These are phyloP conservation scores for Fusarium decemcellulare DNA, from an alignment of 2,329 filamentous ascomycete genomes.

Conservation along the genomic window DNA sequence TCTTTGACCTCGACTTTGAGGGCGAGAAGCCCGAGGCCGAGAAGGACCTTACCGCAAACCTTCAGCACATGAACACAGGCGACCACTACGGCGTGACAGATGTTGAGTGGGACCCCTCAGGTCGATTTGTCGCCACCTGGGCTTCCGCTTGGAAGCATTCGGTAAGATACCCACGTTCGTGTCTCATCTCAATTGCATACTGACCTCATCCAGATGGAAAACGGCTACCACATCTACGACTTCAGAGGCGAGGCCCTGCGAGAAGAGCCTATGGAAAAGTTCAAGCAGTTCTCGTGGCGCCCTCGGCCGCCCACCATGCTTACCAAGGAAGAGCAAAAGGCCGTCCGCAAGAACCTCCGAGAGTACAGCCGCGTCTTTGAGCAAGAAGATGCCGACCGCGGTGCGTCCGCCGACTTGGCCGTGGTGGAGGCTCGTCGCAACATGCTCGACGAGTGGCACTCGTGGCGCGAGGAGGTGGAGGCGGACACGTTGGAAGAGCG, in stretches of 20 bases:
- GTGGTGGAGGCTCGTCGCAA: slow-evolving; percentile 90
- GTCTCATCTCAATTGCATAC: slow-evolving; percentile 37
- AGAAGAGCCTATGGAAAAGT: slow-evolving; percentile 94
- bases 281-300: slow-evolving; percentile 98
- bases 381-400: slow-evolving; percentile 93
- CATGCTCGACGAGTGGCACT: slow-evolving; percentile 89
- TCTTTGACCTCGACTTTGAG: slow-evolving; percentile 98
- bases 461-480: slow-evolving; percentile 83
- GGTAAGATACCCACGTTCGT: slow-evolving; percentile 68
- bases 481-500: slow-evolving; percentile 81
- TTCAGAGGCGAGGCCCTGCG: slow-evolving; percentile 92
- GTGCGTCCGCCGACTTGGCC: slow-evolving; percentile 92
- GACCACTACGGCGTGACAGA: slow-evolving; percentile 99
- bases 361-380: slow-evolving; percentile 97
- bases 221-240: slow-evolving; percentile 98
- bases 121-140: slow-evolving; percentile 93
- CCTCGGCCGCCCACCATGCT: slow-evolving; percentile 93
- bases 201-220: slow-evolving; percentile 87
- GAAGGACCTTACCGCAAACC: slow-evolving; percentile 94
- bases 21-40: slow-evolving; percentile 94
- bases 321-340: slow-evolving; percentile 96
- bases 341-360: slow-evolving; percentile 96
- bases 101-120: slow-evolving; percentile 97
- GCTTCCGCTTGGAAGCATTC: slow-evolving; percentile 96
- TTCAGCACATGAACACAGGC: slow-evolving; percentile 92